These are phyloP conservation scores for Adansonia rubrostipa DNA, from an alignment of 441 rosid species.

Conservation along the genomic window DNA sequence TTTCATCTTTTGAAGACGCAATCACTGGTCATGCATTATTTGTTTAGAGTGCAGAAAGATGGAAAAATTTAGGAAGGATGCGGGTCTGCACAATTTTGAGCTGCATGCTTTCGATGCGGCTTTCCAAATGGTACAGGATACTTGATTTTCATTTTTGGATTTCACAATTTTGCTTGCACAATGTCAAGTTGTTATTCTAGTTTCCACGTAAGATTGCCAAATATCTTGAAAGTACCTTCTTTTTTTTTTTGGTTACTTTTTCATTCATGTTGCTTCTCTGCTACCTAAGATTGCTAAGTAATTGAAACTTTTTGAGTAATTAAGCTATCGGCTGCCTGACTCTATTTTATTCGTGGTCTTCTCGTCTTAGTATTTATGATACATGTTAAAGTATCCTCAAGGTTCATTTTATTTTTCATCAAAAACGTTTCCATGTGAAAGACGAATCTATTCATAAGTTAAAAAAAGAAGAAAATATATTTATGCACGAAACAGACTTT, in stretches of 20 bases:
- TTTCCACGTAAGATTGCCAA: not conserved
- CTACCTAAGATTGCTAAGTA: no score
- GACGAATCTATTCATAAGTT: not conserved
- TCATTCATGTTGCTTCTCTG: not conserved
- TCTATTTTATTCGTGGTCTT: not conserved
- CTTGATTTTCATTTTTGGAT: conserved; percentile 20
- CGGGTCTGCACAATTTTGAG: conserved; percentile 83
- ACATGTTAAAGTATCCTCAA: not conserved
- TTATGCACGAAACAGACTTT: not conserved
- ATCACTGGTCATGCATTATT: conserved; percentile 10
- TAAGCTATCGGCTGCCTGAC: not conserved
- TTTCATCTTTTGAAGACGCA: not conserved
- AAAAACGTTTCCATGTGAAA: not conserved
- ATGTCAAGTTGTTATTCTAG: not conserved
- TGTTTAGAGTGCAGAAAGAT: conserved; percentile 91
- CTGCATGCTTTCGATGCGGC: conserved; percentile 89
- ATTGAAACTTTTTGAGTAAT: not conserved
- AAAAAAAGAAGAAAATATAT: no score
- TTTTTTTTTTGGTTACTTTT: not conserved
- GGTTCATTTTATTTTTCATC: not conserved
- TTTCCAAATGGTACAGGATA: conserved; percentile 72
- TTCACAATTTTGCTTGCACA: not conserved
- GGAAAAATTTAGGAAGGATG: conserved; percentile 74
- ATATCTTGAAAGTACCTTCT: not conserved
- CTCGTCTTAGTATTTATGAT: not conserved